Percentiles rank a stretch among this genome's conserved stretches.
Evolutionary conservation across 1,284 basidiomycete genomes (phyloP).

Genomic region (Moniliophthora roreri): DNA sequence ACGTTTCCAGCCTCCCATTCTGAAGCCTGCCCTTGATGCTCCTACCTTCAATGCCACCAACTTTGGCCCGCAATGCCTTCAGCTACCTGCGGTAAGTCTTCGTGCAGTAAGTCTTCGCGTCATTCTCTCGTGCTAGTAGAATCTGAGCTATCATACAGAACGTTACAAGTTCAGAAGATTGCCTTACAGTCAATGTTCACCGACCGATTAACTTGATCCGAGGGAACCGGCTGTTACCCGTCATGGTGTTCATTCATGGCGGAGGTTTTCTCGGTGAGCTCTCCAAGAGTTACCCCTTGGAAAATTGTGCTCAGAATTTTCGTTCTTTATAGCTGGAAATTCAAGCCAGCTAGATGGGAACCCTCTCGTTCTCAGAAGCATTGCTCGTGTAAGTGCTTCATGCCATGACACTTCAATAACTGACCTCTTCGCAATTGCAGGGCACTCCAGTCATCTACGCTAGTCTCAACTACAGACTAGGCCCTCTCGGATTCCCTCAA

Average conservation of each 20-base stretch:
- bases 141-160: too few species aligned
- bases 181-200: background rate
- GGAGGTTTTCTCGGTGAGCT: background rate
- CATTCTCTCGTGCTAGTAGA: background rate
- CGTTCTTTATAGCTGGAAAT: background rate
- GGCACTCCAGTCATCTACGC: slow-evolving; percentile 19
- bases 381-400: slow-evolving; percentile 9
- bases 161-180: background rate
- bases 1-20: background rate
- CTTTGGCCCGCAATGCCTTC: background rate
- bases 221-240: background rate
- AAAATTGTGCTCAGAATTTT: background rate
- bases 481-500: slow-evolving; percentile 18
- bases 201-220: background rate
- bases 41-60: background rate
- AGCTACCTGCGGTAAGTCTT: background rate
- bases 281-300: background rate
- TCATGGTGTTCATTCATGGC: background rate
- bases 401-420: background rate
- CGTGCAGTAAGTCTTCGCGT: too few species aligned
- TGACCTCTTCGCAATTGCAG: too few species aligned
- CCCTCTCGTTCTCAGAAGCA: slow-evolving; percentile 6
- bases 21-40: background rate
- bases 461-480: slow-evolving; percentile 18
- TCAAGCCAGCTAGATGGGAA: background rate